Evolutionary conservation across 306 rosid species (phyloP).

Genomic region (Medicago lupulina): DNA sequence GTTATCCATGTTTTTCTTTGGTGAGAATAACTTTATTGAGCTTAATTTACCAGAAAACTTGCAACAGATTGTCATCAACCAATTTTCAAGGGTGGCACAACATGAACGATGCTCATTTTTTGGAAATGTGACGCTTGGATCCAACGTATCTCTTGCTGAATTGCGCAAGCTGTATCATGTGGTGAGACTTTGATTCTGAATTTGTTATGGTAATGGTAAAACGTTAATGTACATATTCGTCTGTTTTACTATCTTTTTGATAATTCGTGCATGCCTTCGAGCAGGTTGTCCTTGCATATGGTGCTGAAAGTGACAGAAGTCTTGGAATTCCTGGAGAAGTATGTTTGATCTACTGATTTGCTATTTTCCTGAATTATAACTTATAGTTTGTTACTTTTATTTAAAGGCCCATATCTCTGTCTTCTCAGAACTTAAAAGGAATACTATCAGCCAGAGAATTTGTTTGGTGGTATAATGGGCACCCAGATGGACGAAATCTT

Average conservation of each 20-base stretch:
- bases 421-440: conserved; percentile 71
- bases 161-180: conserved; percentile 76
- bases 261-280: conserved; percentile 33
- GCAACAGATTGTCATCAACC: conserved; percentile 86
- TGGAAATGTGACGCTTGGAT: conserved; percentile 81
- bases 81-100: conserved; percentile 71
- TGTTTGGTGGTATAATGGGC: conserved; percentile 99
- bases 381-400: conserved; percentile 31
- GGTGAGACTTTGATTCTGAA: conserved; percentile 58
- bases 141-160: conserved; percentile 68
- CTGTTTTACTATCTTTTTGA: conserved; percentile 33
- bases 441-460: conserved; percentile 88
- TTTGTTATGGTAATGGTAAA: conserved; percentile 35
- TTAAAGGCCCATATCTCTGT: conserved; percentile 6
- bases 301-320: conserved; percentile 93
- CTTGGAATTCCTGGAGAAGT: conserved; percentile 92
- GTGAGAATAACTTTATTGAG: conserved; percentile 45
- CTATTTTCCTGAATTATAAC: conserved; percentile 37
- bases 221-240: neutral
- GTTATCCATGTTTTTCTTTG: conserved; percentile 14
- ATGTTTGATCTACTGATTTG: conserved; percentile 41
- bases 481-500: conserved; percentile 80
- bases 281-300: conserved; percentile 93
- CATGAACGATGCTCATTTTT: conserved; percentile 71
- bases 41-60: conserved; percentile 66